Evolutionary conservation across 352 stramenopile genomes (phyloP).

Genomic region (Phytophthora rubi): DNA sequence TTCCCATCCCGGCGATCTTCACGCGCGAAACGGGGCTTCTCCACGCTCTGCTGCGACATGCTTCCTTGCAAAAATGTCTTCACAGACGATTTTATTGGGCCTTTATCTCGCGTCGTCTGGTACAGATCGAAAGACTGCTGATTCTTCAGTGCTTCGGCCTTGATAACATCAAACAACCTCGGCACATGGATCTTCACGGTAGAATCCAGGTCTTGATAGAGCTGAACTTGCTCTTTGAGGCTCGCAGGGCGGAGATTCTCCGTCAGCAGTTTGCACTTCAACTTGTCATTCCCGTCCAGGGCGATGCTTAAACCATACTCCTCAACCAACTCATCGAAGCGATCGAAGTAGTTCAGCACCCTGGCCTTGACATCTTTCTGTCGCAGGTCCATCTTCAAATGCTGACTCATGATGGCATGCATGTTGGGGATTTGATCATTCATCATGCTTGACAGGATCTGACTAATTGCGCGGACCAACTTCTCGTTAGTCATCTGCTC

Average conservation of each 20-base stretch:
- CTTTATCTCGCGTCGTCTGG: constrained; percentile 1
- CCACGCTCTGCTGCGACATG: not conserved
- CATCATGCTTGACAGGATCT: constrained; percentile 10
- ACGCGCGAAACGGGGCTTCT: not conserved
- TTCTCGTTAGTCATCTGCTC: not conserved
- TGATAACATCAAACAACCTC: constrained; percentile 5
- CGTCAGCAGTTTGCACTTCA: constrained; percentile 12
- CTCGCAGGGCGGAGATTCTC: not conserved
- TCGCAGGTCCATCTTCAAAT: constrained; percentile 5
- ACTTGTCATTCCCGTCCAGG: constrained; percentile 1
- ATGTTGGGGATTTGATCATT: constrained; percentile 10
- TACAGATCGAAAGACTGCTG: constrained; percentile 9
- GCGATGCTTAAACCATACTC: constrained; percentile 1
- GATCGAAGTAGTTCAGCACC: constrained; percentile 12
- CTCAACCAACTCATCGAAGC: constrained; percentile 11
- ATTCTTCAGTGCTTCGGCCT: constrained; percentile 2
- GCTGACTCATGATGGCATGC: constrained; percentile 3
- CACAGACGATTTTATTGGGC: not conserved
- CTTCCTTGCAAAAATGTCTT: not conserved
- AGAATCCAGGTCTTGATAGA: constrained; percentile 7
- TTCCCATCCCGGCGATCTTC: not conserved
- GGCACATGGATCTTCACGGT: constrained; percentile 2
- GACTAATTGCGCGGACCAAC: not conserved
- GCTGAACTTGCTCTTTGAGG: constrained; percentile 1
- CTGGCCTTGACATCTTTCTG: constrained; percentile 4